Evolutionary conservation across 345 rosid species (phyloP).

Genomic region (Aquilaria malaccensis): DNA sequence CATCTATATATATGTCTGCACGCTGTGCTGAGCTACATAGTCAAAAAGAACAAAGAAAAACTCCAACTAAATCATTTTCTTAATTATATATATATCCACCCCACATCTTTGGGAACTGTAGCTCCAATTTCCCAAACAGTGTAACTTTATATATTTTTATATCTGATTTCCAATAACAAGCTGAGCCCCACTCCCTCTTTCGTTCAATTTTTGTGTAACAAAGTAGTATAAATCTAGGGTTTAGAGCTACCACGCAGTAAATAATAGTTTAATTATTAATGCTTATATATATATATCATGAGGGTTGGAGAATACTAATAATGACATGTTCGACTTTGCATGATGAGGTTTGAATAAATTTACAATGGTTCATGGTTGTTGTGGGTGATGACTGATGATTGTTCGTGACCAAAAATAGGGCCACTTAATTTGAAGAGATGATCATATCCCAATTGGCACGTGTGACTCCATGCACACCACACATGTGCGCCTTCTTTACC

Average conservation of each 20-base stretch:
- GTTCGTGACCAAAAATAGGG: too few species aligned
- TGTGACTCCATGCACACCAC: slow-evolving; percentile 17
- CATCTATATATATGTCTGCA: too few species aligned
- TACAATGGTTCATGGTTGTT: slow-evolving; percentile 1
- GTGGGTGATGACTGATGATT: slow-evolving; percentile 15
- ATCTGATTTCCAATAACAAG: slow-evolving; percentile 1
- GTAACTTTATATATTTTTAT: not conserved
- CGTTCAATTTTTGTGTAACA: not conserved
- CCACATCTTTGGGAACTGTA: slow-evolving; percentile 38
- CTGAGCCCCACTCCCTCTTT: slow-evolving; percentile 10
- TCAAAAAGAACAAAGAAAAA: slow-evolving; percentile 11
- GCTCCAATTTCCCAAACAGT: slow-evolving; percentile 30
- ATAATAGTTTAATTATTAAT: not conserved
- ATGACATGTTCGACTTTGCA: slow-evolving; percentile 23
- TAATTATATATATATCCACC: slow-evolving; percentile 1
- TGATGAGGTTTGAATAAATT: slow-evolving; percentile 28
- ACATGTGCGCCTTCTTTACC: not conserved
- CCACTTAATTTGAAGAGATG: too few species aligned
- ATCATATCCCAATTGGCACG: slow-evolving; percentile 16
- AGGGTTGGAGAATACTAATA: slow-evolving; percentile 13
- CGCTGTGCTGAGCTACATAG: not conserved
- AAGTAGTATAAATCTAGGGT: slow-evolving; percentile 3
- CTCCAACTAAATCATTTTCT: not conserved
- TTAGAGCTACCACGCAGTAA: slow-evolving; percentile 8
- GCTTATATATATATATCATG: slow-evolving; percentile 11